Base-by-base conservation (phyloP, 2,329 filamentous ascomycete genomes). In the Eurotiales sp. region DNA sequence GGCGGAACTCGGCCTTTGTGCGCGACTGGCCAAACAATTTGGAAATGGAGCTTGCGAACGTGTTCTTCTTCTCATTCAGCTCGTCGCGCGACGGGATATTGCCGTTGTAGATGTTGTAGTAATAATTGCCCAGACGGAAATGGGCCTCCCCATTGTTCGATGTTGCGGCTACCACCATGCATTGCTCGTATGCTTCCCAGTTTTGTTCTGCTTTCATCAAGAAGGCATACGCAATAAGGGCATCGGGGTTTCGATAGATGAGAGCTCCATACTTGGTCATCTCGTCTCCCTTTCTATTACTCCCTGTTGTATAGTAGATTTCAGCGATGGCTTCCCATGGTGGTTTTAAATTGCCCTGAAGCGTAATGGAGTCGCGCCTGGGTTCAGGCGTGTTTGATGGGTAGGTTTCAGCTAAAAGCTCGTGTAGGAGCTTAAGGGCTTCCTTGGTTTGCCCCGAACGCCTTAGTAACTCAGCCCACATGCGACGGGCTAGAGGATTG, bases 101-200 rank as follows among this genome's bases (percentile, higher is more conserved):
- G 3, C 64, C 62, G 11, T 57, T 55, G n/a, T 34, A 63, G 6
- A 58, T 69, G 39, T 60, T 63, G 46, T 62, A 67, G 53, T 72
- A 73, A 51, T 66, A 66, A 41, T 69, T 66, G 3, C 61, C 70
- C 8, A 72, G 57, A 27, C 60, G 62, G n/a, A 60, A 52, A 52
- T 64, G 67, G 2, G 69, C 66, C 5, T 58, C 51, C 2, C 30
- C n/a, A 30, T 67, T 39, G 6, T 64, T 63, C 2, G 58, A 50
- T 12, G 62, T 60, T 1, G 69, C 70, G 23, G 66, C 65, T 47
- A 63, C 63, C 37, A 40, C 57, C 64, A 72, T 64, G 49, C 57
- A 66, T 47, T 66, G 56, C 54, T 71, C 69, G 46, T 72, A 71
- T 29, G 47, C 46, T 2, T 65, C 60, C 39, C 58, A 52, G 29